Conservation (phyloP, 2,329 filamentous ascomycete species). For the Cladophialophora psammophila region DNA sequence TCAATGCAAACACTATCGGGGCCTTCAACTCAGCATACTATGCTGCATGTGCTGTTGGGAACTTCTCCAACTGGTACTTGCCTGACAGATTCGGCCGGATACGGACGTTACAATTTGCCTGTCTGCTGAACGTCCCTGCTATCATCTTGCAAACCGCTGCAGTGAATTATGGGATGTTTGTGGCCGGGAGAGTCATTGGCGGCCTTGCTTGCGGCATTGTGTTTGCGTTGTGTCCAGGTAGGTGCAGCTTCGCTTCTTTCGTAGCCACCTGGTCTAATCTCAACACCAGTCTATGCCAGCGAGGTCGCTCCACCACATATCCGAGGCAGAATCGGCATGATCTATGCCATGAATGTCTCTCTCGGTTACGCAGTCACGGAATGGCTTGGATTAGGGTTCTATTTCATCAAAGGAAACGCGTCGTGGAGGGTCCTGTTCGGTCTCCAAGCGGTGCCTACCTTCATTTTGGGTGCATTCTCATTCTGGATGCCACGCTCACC, state of each 20-base stretch:
- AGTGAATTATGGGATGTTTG: too few species aligned
- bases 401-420: constrained; percentile 13
- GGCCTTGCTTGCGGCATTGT: too few species aligned
- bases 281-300: constrained; percentile 10
- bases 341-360: background rate
- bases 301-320: constrained; percentile 15
- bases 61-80: too few species aligned
- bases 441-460: constrained; percentile 1
- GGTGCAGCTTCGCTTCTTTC: background rate
- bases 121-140: too few species aligned
- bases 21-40: too few species aligned
- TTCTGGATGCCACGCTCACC: constrained; percentile 18
- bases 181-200: too few species aligned
- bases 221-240: too few species aligned
- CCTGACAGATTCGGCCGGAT: too few species aligned
- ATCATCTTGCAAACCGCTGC: too few species aligned
- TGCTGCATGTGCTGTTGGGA: too few species aligned
- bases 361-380: background rate
- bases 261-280: background rate
- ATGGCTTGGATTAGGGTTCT: constrained; percentile 7
- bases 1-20: too few species aligned
- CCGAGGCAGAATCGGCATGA: constrained; percentile 8
- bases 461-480: background rate
- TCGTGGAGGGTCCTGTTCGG: constrained; percentile 20
- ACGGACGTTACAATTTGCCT: too few species aligned